Base-by-base conservation (phyloP, 305 asterid species). In the Withania somnifera region DNA sequence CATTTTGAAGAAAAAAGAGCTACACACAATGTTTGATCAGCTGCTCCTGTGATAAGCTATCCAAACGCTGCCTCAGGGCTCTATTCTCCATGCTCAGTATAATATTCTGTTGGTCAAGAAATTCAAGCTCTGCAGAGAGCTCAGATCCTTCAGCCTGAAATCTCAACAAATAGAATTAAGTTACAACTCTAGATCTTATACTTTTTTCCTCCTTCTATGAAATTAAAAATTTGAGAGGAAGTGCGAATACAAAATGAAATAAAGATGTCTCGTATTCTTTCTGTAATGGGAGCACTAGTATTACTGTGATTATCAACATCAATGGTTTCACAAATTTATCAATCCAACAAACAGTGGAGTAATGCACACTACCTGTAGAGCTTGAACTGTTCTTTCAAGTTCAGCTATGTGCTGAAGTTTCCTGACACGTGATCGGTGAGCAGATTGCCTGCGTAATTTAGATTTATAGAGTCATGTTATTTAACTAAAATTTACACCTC, bases 351-450 rank as follows among this genome's bases (percentile, higher is more conserved):
- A 36, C 6, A 36, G 40, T 36, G 40, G 6, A 36, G 40, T 36
- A 36, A 36, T 36, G 40, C 40, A 36, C 40, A 4, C 40, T 42
- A 90, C 99, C 94, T 93, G 96, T 34, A 95, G 82, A 76, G 86
- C 78, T 34, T 94, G 91, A 50, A 91, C 89, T 30, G 96, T 88
- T 88, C 93, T 93, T 86, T 95, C 99, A 56, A 95, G 98, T 84
- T 94, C 94, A 87, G 94, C 84, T 86, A 94, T 92, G 85, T 95
- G 93, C 82, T 93, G 97, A 88, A 95, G 97, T 79, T 95, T 95
- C 89, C 98, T 91, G 58, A 91, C 96, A 81, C 99, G 84, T n/a
- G 99, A 93, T 36, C 97, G 89, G 26, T 93, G 98, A 80, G 97
- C 93, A 80, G 90, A 92, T 81, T 93, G 94, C 94, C 97, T 91